Percentiles rank a stretch among this genome's conserved stretches.
phyloP scores from a whole-genome alignment of 1,284 basidiomycete species.

The Trametes pubescens region DNA sequence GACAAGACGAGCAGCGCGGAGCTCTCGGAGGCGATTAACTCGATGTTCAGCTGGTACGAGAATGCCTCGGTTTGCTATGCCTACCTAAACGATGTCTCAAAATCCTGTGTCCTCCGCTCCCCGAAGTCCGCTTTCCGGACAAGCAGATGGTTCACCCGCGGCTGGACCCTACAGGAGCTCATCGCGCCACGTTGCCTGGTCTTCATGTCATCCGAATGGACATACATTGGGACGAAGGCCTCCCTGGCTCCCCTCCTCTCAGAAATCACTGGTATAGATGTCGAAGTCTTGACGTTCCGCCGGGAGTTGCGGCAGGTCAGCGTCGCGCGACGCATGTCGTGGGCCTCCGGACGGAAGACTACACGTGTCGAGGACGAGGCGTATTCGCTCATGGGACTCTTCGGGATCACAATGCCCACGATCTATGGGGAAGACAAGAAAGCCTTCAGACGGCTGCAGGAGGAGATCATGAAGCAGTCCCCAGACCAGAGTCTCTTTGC shows the following conservation, averaged over 20 bases:
- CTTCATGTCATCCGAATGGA: slow-evolving; percentile 13
- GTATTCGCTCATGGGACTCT: slow-evolving; percentile 18
- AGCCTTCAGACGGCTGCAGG: slow-evolving; percentile 12
- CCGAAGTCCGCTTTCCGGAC: slow-evolving; percentile 4
- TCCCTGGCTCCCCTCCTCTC: background rate
- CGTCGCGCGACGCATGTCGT: slow-evolving; percentile 13
- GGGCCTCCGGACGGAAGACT: slow-evolving; percentile 8
- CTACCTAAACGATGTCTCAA: slow-evolving; percentile 12
- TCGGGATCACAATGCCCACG: slow-evolving; percentile 14
- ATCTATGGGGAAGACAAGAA: slow-evolving; percentile 16
- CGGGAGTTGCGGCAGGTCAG: background rate
- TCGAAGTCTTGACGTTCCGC: background rate
- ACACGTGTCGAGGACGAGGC: slow-evolving; percentile 14
- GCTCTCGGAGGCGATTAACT: slow-evolving; percentile 18
- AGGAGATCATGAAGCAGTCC: slow-evolving; percentile 13
- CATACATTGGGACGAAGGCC: slow-evolving; percentile 1
- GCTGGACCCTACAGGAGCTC: slow-evolving; percentile 7
- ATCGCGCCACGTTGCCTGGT: slow-evolving; percentile 9
- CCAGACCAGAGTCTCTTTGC: slow-evolving; percentile 12
- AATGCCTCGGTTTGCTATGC: slow-evolving; percentile 12
- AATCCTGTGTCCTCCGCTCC: background rate
- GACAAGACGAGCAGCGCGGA: slow-evolving; percentile 16
- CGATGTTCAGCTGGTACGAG: slow-evolving; percentile 18
- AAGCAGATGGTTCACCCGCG: slow-evolving; percentile 7
- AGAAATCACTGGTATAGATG: slow-evolving; percentile 8